Evolutionary conservation across 805 yeast genomes (phyloP).

Genomic region (Hanseniaspora hatyaiensis): DNA sequence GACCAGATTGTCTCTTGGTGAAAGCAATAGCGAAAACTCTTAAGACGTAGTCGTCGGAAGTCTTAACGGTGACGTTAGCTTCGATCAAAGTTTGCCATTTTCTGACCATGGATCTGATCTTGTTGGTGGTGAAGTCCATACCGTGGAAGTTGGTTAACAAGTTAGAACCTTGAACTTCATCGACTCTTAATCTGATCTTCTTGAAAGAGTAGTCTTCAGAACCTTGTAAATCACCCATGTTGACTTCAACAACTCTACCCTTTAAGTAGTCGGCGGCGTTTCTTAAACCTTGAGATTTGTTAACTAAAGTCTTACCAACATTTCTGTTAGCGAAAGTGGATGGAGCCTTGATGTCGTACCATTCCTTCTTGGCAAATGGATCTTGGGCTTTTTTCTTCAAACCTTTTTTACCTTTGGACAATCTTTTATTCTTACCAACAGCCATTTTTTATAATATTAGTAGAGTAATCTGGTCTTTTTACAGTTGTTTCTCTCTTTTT

Average conservation of each 20-base stretch:
- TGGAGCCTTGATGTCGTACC: constrained; percentile 98
- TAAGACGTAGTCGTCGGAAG: constrained; percentile 92
- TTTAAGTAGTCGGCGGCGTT: constrained; percentile 96
- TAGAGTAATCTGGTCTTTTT: constrained; percentile 13
- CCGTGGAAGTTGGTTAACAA: constrained; percentile 99
- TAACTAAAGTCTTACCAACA: constrained; percentile 96
- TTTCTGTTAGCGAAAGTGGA: constrained; percentile 96
- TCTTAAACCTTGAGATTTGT: constrained; percentile 96
- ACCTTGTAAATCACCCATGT: constrained; percentile 95
- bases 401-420: constrained; percentile 88
- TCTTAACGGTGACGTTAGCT: constrained; percentile 96
- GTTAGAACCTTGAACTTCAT: constrained; percentile 98
- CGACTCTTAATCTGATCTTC: constrained; percentile 94
- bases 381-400: constrained; percentile 98
- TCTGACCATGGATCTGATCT: constrained; percentile 94
- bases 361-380: constrained; percentile 98
- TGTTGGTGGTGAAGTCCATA: constrained; percentile 94
- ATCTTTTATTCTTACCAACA: constrained; percentile 80
- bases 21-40: constrained; percentile 95
- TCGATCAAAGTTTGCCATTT: constrained; percentile 98
- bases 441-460: constrained; percentile 38
- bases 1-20: constrained; percentile 96
- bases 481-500: constrained; percentile 1
- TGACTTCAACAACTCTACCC: constrained; percentile 94
- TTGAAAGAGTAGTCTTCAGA: constrained; percentile 98